These are phyloP conservation scores for Hypomyces rosellus DNA, from an alignment of 2,329 filamentous ascomycete species.

Conservation along the genomic window DNA sequence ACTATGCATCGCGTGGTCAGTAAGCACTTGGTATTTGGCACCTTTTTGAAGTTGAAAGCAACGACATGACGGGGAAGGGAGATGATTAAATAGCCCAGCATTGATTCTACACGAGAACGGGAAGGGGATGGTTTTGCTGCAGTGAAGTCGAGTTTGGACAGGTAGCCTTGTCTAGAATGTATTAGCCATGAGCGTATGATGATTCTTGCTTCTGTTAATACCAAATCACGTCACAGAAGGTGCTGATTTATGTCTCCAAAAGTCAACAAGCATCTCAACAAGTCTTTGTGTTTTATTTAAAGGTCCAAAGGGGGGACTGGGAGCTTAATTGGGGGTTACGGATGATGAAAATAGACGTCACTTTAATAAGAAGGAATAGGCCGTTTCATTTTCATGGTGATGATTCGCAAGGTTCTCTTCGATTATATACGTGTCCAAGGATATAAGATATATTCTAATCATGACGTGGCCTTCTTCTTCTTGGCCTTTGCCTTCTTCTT, in stretches of 20 bases:
- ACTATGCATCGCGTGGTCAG: neutral
- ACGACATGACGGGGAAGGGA: neutral
- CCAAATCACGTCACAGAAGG: too few species aligned
- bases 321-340: too few species aligned
- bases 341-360: too few species aligned
- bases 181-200: neutral
- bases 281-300: too few species aligned
- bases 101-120: neutral
- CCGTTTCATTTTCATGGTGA: too few species aligned
- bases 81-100: neutral
- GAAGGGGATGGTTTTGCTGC: neutral
- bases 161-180: neutral
- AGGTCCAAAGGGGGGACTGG: too few species aligned
- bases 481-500: constrained; percentile 78
- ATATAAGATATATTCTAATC: neutral
- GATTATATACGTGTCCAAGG: too few species aligned
- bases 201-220: neutral
- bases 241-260: neutral
- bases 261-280: neutral
- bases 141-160: neutral
- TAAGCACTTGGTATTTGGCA: neutral
- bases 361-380: too few species aligned
- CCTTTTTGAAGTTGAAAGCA: neutral
- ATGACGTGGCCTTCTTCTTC: constrained; percentile 50
- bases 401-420: too few species aligned